phyloP scores from a whole-genome alignment of 768 basidiomycete genomes.

The Podaxis mareebaensis region DNA sequence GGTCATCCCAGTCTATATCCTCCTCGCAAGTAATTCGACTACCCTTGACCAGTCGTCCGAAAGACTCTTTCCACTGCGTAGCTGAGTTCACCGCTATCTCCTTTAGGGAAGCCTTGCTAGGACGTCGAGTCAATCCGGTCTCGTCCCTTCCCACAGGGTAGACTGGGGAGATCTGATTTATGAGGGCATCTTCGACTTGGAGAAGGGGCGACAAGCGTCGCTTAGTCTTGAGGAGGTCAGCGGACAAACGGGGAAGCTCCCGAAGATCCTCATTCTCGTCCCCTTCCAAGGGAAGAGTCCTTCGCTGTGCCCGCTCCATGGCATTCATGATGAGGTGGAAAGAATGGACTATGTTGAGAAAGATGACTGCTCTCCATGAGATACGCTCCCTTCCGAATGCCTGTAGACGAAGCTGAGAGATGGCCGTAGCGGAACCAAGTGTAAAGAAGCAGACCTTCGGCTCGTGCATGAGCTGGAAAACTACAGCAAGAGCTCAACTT shows the following conservation, averaged over 20 bases:
- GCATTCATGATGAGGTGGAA: slow-evolving; percentile 63
- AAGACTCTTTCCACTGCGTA: slow-evolving; percentile 50
- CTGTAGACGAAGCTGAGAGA: slow-evolving; percentile 25
- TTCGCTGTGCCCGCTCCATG: slow-evolving; percentile 37
- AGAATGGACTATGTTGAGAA: slow-evolving; percentile 71
- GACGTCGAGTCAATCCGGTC: slow-evolving; percentile 20
- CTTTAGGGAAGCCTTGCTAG: slow-evolving; percentile 22
- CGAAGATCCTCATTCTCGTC: slow-evolving; percentile 19
- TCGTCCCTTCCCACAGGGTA: slow-evolving; percentile 36
- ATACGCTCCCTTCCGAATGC: slow-evolving; percentile 60
- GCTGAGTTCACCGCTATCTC: slow-evolving; percentile 58
- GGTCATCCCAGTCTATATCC: slow-evolving; percentile 44
- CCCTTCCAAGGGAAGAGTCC: slow-evolving; percentile 21
- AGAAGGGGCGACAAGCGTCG: slow-evolving; percentile 61
- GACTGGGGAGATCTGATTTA: slow-evolving; percentile 54
- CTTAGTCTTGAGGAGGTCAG: slow-evolving; percentile 54
- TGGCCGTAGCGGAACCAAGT: not conserved
- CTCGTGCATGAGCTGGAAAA: slow-evolving; percentile 66
- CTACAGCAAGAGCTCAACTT: slow-evolving; percentile 28
- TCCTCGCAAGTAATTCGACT: slow-evolving; percentile 30
- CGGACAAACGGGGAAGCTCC: slow-evolving; percentile 36
- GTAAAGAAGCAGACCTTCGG: slow-evolving; percentile 42
- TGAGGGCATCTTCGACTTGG: slow-evolving; percentile 61
- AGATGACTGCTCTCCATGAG: slow-evolving; percentile 68
- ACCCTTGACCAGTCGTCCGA: slow-evolving; percentile 28